A percentile compares a stretch with the other conserved stretches of the same genome.
phyloP scores from a whole-genome alignment of 2,329 filamentous ascomycete genomes.

The Fusarium annulatum region DNA sequence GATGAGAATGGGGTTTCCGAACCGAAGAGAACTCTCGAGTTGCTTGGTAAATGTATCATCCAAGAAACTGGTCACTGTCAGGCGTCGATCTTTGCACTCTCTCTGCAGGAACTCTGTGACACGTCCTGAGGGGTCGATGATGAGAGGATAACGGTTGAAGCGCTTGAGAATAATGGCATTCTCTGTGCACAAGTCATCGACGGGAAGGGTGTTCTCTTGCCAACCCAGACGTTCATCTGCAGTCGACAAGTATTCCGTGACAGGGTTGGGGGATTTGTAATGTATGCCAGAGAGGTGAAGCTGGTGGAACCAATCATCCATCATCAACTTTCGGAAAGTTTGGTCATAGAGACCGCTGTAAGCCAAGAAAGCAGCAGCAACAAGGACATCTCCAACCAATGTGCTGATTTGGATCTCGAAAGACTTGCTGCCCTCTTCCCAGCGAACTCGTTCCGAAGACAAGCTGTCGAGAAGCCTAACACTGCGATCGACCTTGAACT shows the following conservation, averaged over 20 bases:
- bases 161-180: constrained; percentile 97
- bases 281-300: constrained; percentile 91
- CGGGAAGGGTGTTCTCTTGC: constrained; percentile 93
- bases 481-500: constrained; percentile 98
- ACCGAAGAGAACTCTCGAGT: constrained; percentile 93
- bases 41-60: constrained; percentile 99
- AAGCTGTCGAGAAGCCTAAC: constrained; percentile 93
- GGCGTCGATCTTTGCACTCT: constrained; percentile 90
- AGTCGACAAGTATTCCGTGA: constrained; percentile 96
- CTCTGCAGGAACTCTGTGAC: constrained; percentile 96
- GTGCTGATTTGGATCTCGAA: constrained; percentile 99
- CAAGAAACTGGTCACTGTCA: constrained; percentile 97
- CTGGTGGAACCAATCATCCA: constrained; percentile 97
- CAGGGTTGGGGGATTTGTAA: constrained; percentile 92
- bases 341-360: constrained; percentile 98
- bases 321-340: constrained; percentile 96
- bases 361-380: constrained; percentile 96
- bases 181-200: constrained; percentile 97
- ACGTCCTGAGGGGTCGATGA: constrained; percentile 96
- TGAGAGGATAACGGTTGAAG: constrained; percentile 98
- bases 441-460: constrained; percentile 90
- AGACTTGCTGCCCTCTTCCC: constrained; percentile 97
- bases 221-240: constrained; percentile 94
- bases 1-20: constrained; percentile 98
- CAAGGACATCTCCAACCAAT: constrained; percentile 92